Evolutionary conservation across 768 basidiomycete species (phyloP).

Genomic region (Mycena sanguinolenta): DNA sequence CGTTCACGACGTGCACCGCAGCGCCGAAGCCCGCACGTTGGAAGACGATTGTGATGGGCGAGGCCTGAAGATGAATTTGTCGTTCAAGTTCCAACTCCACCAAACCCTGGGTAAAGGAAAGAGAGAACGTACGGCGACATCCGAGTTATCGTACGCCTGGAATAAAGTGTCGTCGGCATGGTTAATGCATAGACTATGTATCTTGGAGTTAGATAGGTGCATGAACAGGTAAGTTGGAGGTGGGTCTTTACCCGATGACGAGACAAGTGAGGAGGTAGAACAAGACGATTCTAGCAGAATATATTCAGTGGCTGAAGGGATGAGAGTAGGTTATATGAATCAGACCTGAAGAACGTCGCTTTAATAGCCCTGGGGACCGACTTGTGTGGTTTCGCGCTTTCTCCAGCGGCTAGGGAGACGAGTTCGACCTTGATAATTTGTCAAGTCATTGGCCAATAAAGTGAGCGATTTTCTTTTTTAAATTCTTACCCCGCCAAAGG

Average conservation of each 20-base stretch:
- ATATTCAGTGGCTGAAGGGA: too few relatives aligned
- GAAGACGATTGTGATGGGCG: conserved; percentile 76
- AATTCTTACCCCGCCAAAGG: conserved; percentile 63
- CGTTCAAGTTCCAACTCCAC: not conserved
- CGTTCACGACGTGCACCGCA: conserved; percentile 74
- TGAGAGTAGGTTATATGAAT: not conserved
- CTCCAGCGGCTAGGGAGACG: conserved; percentile 80
- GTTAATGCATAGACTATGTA: conserved; percentile 63
- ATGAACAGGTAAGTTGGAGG: not conserved
- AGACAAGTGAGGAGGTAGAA: conserved; percentile 76
- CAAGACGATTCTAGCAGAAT: conserved; percentile 59
- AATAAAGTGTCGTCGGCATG: conserved; percentile 58
- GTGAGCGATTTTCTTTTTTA: too few relatives aligned
- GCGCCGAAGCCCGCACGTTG: conserved; percentile 73
- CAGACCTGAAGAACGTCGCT: conserved; percentile 69
- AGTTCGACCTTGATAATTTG: conserved; percentile 59
- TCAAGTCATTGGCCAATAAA: too few relatives aligned
- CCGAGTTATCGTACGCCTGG: conserved; percentile 22
- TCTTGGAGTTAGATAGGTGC: not conserved
- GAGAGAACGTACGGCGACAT: conserved; percentile 62
- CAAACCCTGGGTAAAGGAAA: conserved; percentile 46
- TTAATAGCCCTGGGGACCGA: conserved; percentile 75
- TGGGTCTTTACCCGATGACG: conserved; percentile 61
- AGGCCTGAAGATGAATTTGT: conserved; percentile 47
- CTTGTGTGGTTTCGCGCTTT: conserved; percentile 73